phyloP scores from a whole-genome alignment of 176 grass and related monocot species.

The Carex scoparia region DNA sequence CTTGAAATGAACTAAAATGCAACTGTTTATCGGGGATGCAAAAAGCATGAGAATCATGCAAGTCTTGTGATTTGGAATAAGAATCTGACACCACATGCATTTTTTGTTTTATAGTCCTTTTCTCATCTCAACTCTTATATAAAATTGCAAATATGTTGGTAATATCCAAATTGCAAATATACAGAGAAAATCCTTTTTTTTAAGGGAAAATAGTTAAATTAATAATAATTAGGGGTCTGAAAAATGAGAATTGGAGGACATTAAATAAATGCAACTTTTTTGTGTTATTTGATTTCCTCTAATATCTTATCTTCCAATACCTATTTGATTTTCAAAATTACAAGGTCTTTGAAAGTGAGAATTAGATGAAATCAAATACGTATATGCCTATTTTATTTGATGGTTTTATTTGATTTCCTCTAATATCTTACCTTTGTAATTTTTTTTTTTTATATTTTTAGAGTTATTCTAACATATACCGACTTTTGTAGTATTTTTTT shows the following conservation, averaged over 20 bases:
- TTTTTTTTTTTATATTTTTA: no score
- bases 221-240: neutral
- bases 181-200: neutral
- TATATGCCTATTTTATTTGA: neutral
- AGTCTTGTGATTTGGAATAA: neutral
- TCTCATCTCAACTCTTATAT: neutral
- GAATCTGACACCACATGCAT: neutral
- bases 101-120: neutral
- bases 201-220: neutral
- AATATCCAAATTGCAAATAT: neutral
- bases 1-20: no score
- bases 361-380: neutral
- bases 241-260: constrained; percentile 4
- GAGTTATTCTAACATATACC: no score
- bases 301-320: constrained; percentile 8
- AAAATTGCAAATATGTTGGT: neutral
- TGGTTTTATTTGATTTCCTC: neutral
- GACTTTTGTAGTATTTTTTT: no score
- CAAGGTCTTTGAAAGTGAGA: neutral
- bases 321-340: neutral
- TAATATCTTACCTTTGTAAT: neutral
- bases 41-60: neutral
- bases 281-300: constrained; percentile 5
- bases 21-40: neutral
- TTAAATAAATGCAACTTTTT: neutral